phyloP scores from a whole-genome alignment of 495 filamentous ascomycete genomes.

The Bombardia bombarda region DNA sequence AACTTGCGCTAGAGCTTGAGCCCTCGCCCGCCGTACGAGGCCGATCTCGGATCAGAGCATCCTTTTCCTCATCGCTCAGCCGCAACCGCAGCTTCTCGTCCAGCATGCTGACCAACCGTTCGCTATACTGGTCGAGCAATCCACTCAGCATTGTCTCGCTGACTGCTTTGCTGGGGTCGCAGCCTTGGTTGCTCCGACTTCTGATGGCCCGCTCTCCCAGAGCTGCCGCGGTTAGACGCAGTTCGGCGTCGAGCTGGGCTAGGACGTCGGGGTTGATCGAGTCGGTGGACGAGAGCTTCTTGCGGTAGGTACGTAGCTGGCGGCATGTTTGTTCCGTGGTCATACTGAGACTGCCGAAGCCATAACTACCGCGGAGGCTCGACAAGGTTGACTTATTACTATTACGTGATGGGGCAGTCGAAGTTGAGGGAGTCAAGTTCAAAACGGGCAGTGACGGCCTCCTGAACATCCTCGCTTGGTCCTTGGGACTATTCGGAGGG shows the following conservation, averaged over 20 bases:
- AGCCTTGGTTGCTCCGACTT: conserved; percentile 17
- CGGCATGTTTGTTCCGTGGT: conserved; percentile 76
- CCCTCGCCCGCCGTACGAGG: conserved; percentile 21
- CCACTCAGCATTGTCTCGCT: conserved; percentile 53
- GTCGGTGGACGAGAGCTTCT: conserved; percentile 61
- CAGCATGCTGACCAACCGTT: conserved; percentile 58
- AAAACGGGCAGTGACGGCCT: conserved; percentile 53
- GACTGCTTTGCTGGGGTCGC: conserved; percentile 27
- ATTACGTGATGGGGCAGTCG: conserved; percentile 35
- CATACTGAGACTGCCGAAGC: conserved; percentile 59
- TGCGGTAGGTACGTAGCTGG: conserved; percentile 72
- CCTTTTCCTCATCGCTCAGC: conserved; percentile 21
- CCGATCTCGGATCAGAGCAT: conserved; percentile 13
- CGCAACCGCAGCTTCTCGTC: conserved; percentile 55
- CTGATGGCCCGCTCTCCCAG: conserved; percentile 52
- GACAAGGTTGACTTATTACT: conserved; percentile 24
- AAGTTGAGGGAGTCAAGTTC: conserved; percentile 43
- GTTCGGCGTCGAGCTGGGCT: conserved; percentile 70
- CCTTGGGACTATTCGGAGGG: conserved; percentile 39
- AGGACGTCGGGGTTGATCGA: conserved; percentile 55
- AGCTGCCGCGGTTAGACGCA: conserved; percentile 64
- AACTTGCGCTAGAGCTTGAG: conserved; percentile 2
- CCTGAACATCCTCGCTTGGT: conserved; percentile 29
- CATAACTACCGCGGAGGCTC: conserved; percentile 23
- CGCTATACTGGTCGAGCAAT: conserved; percentile 64